These are phyloP conservation scores for Isabelozyma pseudorhagii DNA, from an alignment of 805 yeast species.

Conservation along the genomic window DNA sequence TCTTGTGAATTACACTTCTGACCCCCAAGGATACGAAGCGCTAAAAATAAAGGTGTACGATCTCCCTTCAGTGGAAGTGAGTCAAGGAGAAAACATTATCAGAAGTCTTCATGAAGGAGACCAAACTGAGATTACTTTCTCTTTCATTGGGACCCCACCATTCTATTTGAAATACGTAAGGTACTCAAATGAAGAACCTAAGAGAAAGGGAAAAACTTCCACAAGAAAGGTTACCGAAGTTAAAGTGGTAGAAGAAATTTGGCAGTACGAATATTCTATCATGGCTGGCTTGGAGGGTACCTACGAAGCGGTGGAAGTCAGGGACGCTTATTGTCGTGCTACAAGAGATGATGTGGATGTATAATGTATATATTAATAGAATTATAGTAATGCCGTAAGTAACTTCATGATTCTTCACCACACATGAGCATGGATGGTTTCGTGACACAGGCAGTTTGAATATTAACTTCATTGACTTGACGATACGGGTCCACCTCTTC, in stretches of 20 bases:
- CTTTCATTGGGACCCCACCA: constrained; percentile 87
- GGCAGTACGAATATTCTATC: constrained; percentile 65
- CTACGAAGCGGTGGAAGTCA: constrained; percentile 88
- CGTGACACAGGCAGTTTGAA: constrained; percentile 13
- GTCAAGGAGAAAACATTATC: constrained; percentile 69
- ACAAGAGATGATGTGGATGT: constrained; percentile 7
- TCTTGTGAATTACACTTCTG: constrained; percentile 51
- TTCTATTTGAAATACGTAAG: constrained; percentile 83
- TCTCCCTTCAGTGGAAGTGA: constrained; percentile 73
- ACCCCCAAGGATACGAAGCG: constrained; percentile 26
- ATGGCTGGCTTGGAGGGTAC: constrained; percentile 86
- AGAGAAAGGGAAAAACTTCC: constrained; percentile 15
- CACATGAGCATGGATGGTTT: constrained; percentile 2
- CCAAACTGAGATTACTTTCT: constrained; percentile 80
- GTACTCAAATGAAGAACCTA: constrained; percentile 43
- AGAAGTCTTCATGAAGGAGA: constrained; percentile 95
- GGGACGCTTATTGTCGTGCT: constrained; percentile 71
- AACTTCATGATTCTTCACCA: background rate
- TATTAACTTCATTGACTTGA: constrained; percentile 3
- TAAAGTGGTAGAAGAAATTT: constrained; percentile 66
- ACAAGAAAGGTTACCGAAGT: constrained; percentile 41
- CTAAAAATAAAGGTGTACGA: constrained; percentile 40
- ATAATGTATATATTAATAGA: background rate
- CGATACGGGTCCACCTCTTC: constrained; percentile 2
- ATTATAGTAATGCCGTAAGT: too few relatives aligned